Evolutionary conservation across 2,329 filamentous ascomycete genomes (phyloP).

Genomic region (Cercospora sojina): DNA sequence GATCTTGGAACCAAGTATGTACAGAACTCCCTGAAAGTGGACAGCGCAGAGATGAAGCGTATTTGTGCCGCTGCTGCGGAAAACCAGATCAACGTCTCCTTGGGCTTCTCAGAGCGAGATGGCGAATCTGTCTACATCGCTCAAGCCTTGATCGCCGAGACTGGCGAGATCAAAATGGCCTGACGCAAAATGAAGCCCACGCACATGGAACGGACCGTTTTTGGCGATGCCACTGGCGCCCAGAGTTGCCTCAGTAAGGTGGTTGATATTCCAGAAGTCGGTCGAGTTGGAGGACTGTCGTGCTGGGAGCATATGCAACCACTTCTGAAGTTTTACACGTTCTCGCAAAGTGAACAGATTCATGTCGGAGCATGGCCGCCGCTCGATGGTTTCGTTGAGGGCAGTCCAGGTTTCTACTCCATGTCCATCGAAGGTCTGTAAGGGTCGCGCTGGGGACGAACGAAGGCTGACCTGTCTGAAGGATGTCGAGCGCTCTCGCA

Average conservation of each 20-base stretch:
- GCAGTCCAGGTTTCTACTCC: slow-evolving; percentile 37
- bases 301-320: slow-evolving; percentile 48
- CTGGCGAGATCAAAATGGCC: slow-evolving; percentile 40
- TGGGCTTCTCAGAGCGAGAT: slow-evolving; percentile 44
- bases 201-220: slow-evolving; percentile 47
- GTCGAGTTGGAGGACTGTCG: slow-evolving; percentile 38
- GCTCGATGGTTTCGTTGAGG: slow-evolving; percentile 34
- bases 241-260: slow-evolving; percentile 39
- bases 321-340: slow-evolving; percentile 45
- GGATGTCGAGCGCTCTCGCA: slow-evolving; percentile 50
- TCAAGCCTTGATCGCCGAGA: slow-evolving; percentile 40
- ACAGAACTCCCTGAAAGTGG: slow-evolving; percentile 44
- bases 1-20: slow-evolving; percentile 44
- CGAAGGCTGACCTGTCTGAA: slow-evolving; percentile 18
- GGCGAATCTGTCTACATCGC: slow-evolving; percentile 44
- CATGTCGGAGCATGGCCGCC: slow-evolving; percentile 47
- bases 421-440: slow-evolving; percentile 40
- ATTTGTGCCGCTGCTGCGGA: slow-evolving; percentile 42
- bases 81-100: slow-evolving; percentile 39
- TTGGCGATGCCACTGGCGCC: slow-evolving; percentile 41
- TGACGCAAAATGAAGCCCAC: slow-evolving; percentile 47
- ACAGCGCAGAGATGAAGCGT: slow-evolving; percentile 45
- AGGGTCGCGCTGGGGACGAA: neutral
- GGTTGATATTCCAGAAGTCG: slow-evolving; percentile 35
- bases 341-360: slow-evolving; percentile 41